These are phyloP conservation scores for Colletotrichum orbiculare DNA, from an alignment of 2,329 filamentous ascomycete genomes.

Conservation along the genomic window DNA sequence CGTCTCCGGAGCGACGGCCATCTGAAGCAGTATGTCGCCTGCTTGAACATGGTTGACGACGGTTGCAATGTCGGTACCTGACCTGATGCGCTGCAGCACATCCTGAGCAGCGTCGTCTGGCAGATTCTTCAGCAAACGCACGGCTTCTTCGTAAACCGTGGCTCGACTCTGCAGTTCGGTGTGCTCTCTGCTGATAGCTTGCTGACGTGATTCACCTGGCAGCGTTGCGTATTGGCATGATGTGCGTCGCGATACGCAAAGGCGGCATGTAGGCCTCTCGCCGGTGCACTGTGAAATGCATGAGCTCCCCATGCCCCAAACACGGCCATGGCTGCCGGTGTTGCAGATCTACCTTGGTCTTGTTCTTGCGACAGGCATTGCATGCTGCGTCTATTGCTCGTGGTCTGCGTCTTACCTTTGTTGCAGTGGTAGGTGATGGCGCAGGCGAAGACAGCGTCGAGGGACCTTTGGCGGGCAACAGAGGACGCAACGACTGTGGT, in stretches of 20 bases:
- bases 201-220: slow-evolving; percentile 39
- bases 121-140: slow-evolving; percentile 18
- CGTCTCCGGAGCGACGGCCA: slow-evolving; percentile 50
- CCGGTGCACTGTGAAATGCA: background rate
- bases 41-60: slow-evolving; percentile 49
- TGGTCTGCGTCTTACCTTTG: too few relatives aligned
- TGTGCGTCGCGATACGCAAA: slow-evolving; percentile 3
- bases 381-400: background rate
- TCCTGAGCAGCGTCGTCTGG: slow-evolving; percentile 45
- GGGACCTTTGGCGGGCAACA: too few relatives aligned
- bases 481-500: too few relatives aligned
- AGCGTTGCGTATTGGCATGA: slow-evolving; percentile 38
- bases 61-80: slow-evolving; percentile 44
- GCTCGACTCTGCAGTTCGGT: background rate
- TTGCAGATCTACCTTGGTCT: background rate
- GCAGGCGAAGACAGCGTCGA: too few relatives aligned
- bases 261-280: background rate
- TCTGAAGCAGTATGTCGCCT: slow-evolving; percentile 52
- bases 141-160: background rate
- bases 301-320: background rate
- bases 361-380: slow-evolving; percentile 3
- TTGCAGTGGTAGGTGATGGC: too few relatives aligned
- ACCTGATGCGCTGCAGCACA: slow-evolving; percentile 49
- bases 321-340: too few relatives aligned
- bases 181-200: slow-evolving; percentile 36